Conservation (phyloP, 441 rosid genomes). For the Croton setiger region DNA sequence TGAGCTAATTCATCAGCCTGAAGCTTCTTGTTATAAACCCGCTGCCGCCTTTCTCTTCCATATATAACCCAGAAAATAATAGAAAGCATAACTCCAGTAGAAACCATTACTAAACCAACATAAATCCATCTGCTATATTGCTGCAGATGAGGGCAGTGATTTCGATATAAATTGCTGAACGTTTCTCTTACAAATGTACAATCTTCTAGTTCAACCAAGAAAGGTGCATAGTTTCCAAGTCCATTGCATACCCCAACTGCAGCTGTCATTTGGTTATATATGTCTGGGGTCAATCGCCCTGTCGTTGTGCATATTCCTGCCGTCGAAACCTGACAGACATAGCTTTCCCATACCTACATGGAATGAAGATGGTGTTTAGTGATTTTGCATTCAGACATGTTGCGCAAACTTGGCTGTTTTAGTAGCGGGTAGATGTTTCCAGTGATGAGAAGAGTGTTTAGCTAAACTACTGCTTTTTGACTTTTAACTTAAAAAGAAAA, state of each 20-base stretch:
- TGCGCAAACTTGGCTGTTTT: no score
- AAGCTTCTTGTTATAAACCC: slow-evolving; percentile 27
- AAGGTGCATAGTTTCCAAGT: slow-evolving; percentile 55
- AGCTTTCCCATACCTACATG: slow-evolving; percentile 63
- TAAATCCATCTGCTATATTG: slow-evolving; percentile 61
- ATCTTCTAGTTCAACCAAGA: slow-evolving; percentile 63
- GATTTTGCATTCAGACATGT: no score
- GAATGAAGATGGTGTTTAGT: no score
- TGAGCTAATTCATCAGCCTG: slow-evolving; percentile 12
- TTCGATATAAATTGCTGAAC: slow-evolving; percentile 47
- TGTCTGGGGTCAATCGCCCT: slow-evolving; percentile 73
- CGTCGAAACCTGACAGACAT: slow-evolving; percentile 66
- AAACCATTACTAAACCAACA: slow-evolving; percentile 63
- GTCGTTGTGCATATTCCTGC: slow-evolving; percentile 60
- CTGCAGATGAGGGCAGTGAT: slow-evolving; percentile 65
- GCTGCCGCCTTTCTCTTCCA: slow-evolving; percentile 60
- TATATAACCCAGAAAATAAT: slow-evolving; percentile 71
- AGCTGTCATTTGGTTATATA: slow-evolving; percentile 71
- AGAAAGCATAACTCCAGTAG: slow-evolving; percentile 84
- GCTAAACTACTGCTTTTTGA: no score
- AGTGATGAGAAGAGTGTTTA: no score
- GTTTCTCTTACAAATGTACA: slow-evolving; percentile 81
- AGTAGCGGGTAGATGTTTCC: no score
- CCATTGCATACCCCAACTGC: slow-evolving; percentile 57
- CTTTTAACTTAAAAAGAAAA: no score